Evolutionary conservation across 305 asterid species (phyloP), one percentile per base, ranked within the genome.

Genomic region (Fraxinus dipetala): DNA sequence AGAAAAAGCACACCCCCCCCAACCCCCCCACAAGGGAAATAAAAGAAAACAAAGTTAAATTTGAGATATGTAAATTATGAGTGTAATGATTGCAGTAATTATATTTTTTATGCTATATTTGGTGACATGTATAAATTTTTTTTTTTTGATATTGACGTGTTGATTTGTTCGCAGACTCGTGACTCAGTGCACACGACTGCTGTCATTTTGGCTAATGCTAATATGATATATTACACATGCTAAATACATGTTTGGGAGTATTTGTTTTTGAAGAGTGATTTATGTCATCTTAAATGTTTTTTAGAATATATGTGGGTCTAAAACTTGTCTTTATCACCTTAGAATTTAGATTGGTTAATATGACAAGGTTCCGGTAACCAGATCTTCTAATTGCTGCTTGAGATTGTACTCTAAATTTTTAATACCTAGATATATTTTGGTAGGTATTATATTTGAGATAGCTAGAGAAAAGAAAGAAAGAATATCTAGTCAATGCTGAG

Each of bases 21-120:
- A 35, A 30, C 9, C 4, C 67, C 20, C n/a, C 28, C 40, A 2
- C 45, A 40, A 11, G 31, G 73, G 26, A 63, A 74, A 30, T 22
- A 28, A 79, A 73, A 45, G 28, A 16, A 26, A 11, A 80, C 32
- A 22, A 7, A 24, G 76, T 79, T 59, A 30, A 73, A 20, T 75
- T 78, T 59, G 26, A 78, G 73, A 43, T 61, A 11, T 14, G 51
- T 48, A 80, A 80, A 22, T 9, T n/a, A 40, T 74, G 28, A 34
- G 69, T 11, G 32, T 75, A 79, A 51, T 63, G 81, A 24, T 75
- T 75, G 6, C 83, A 51, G 40, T 61, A 31, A 20, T 34, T 65
- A 69, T 4, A 30, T 13, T 11, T 11, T 28, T 9, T 67, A 67
- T 9, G 35, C 74, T 67, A 13, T 0, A n/a, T 2, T 26, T 3